Conservation (phyloP, 2,329 filamentous ascomycete species). For the Aureobasidium mangrovei region DNA sequence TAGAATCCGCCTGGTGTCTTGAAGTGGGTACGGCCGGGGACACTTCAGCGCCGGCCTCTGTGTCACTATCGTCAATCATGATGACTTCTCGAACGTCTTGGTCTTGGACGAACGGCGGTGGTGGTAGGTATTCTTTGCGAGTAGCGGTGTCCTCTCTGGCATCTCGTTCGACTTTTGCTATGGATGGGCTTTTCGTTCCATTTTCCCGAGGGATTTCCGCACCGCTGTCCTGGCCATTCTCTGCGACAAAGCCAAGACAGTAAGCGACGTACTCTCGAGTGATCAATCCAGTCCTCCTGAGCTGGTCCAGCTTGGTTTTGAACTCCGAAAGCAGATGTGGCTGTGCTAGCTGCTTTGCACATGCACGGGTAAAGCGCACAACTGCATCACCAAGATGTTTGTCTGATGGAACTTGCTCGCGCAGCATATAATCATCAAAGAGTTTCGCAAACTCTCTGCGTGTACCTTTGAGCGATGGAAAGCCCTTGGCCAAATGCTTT, state of each 20-base stretch:
- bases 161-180: not conserved
- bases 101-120: not conserved
- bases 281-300: constrained; percentile 26
- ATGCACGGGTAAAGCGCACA: constrained; percentile 30
- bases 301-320: constrained; percentile 26
- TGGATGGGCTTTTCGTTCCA: not conserved
- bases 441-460: constrained; percentile 28
- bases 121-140: not conserved
- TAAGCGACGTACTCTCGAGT: constrained; percentile 18
- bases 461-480: constrained; percentile 20
- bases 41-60: constrained; percentile 4
- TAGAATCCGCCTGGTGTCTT: not conserved
- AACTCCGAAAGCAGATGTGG: constrained; percentile 23
- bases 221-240: not conserved
- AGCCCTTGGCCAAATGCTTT: constrained; percentile 23
- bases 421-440: constrained; percentile 31
- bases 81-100: not conserved
- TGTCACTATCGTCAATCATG: constrained; percentile 4
- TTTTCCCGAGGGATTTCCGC: not conserved
- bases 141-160: not conserved
- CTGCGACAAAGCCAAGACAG: not conserved
- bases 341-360: constrained; percentile 19
- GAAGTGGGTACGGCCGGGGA: not conserved
- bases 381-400: constrained; percentile 30
- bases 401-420: constrained; percentile 29